Percentiles rank a stretch among this genome's conserved stretches.
phyloP scores from a whole-genome alignment of 2,329 filamentous ascomycete species.

The Ascochyta koolunga region DNA sequence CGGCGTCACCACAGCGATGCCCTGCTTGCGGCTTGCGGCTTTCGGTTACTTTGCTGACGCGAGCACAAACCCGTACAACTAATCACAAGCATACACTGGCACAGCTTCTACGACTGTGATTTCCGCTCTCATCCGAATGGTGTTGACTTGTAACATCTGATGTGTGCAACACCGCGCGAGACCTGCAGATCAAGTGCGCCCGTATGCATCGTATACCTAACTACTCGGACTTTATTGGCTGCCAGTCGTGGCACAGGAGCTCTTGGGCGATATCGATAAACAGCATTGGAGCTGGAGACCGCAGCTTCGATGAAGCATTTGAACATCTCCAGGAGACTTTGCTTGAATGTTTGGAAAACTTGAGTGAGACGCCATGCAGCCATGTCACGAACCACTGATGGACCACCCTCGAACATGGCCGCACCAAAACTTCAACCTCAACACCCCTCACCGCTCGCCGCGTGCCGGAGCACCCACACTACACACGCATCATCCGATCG shows the following conservation, averaged over 20 bases:
- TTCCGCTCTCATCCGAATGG: slow-evolving; percentile 3
- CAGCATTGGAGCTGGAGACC: not conserved
- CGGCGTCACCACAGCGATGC: slow-evolving; percentile 10
- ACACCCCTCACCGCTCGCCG: slow-evolving; percentile 21
- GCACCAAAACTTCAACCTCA: slow-evolving; percentile 4
- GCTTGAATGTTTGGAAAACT: slow-evolving; percentile 12
- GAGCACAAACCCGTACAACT: not conserved
- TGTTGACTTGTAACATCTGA: not conserved
- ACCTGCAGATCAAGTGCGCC: not conserved
- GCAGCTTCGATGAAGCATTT: not conserved
- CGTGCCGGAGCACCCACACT: slow-evolving; percentile 11
- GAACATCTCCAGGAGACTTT: not conserved
- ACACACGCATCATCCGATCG: slow-evolving; percentile 13
- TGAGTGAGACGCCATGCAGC: slow-evolving; percentile 2
- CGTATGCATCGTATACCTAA: not conserved
- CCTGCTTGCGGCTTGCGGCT: slow-evolving; percentile 18
- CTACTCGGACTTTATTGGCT: not conserved
- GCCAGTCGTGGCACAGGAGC: slow-evolving; percentile 1
- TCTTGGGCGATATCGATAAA: not conserved
- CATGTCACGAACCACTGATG: not conserved
- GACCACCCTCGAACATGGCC: slow-evolving; percentile 1
- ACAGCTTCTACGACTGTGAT: not conserved
- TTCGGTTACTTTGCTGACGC: slow-evolving; percentile 5
- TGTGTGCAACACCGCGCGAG: not conserved
- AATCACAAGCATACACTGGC: not conserved